These are phyloP conservation scores for Colletotrichum chlorophyti DNA, from an alignment of 2,329 filamentous ascomycete species.

Conservation along the genomic window DNA sequence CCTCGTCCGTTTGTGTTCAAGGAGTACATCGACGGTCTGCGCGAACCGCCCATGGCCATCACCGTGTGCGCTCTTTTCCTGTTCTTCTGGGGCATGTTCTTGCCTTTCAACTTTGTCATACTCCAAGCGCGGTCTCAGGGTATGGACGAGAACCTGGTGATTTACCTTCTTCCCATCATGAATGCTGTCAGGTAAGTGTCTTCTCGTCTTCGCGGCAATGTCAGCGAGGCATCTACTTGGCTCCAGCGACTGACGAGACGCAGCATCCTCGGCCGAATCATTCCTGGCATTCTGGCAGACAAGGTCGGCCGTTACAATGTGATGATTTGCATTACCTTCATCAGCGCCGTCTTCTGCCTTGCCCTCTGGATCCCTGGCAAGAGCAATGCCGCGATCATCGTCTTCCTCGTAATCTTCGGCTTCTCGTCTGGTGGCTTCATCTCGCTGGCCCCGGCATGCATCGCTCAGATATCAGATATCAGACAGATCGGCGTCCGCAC, in stretches of 20 bases:
- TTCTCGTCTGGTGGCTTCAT: constrained; percentile 73
- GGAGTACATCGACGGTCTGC: constrained; percentile 55
- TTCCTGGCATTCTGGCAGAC: constrained; percentile 56
- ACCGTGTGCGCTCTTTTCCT: constrained; percentile 56
- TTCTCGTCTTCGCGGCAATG: neutral
- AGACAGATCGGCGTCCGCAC: constrained; percentile 72
- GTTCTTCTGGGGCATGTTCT: constrained; percentile 62
- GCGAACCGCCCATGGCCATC: constrained; percentile 51
- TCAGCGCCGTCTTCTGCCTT: constrained; percentile 53
- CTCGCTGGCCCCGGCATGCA: constrained; percentile 65
- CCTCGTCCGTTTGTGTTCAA: constrained; percentile 50
- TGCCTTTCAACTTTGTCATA: constrained; percentile 61
- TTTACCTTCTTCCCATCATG: constrained; percentile 63
- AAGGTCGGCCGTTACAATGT: constrained; percentile 53
- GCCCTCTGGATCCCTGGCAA: constrained; percentile 57
- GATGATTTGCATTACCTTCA: constrained; percentile 57
- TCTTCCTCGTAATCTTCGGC: constrained; percentile 73
- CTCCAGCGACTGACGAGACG: neutral
- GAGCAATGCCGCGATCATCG: constrained; percentile 63
- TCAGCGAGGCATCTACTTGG: neutral
- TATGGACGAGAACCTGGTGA: constrained; percentile 47
- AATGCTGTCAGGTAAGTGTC: constrained; percentile 55
- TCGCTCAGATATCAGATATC: constrained; percentile 76
- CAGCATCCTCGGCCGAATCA: constrained; percentile 58
- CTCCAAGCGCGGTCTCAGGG: constrained; percentile 54